Conservation (phyloP, 768 basidiomycete species). For the Suillus subluteus region DNA sequence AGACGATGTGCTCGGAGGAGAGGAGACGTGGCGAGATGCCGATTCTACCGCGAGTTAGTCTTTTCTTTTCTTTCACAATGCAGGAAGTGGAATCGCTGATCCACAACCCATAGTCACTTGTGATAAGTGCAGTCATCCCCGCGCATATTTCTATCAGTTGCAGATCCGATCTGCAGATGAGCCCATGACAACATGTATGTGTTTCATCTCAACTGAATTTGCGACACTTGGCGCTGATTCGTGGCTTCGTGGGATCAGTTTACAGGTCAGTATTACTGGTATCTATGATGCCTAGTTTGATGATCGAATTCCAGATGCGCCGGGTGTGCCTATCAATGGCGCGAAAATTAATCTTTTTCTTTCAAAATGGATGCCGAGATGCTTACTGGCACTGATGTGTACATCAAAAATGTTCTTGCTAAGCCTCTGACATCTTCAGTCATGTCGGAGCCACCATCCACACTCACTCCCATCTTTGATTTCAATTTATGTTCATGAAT, state of each 20-base stretch:
- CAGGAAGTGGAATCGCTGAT: neutral
- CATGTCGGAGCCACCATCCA: neutral
- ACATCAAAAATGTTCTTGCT: conserved; percentile 1
- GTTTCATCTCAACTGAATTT: conserved; percentile 16
- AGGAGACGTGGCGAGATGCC: conserved; percentile 92
- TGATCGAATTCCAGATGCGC: conserved; percentile 50
- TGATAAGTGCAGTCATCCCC: conserved; percentile 68
- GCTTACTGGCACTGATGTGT: neutral
- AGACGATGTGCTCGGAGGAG: conserved; percentile 95
- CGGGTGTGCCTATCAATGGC: conserved; percentile 67
- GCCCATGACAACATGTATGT: conserved; percentile 66
- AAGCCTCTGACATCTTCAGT: neutral
- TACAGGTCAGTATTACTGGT: neutral
- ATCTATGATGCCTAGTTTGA: conserved; percentile 1
- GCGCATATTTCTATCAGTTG: conserved; percentile 94
- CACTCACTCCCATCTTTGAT: neutral
- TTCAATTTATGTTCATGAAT: neutral
- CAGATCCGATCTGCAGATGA: conserved; percentile 95
- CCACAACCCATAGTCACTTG: conserved; percentile 44
- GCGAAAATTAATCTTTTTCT: conserved; percentile 53
- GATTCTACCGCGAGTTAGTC: conserved; percentile 78
- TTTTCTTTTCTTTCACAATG: neutral
- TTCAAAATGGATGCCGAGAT: neutral
- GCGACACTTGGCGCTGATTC: neutral
- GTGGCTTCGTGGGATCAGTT: neutral